Base-by-base conservation (phyloP, 2,329 filamentous ascomycete species). In the Alternaria dauci region DNA sequence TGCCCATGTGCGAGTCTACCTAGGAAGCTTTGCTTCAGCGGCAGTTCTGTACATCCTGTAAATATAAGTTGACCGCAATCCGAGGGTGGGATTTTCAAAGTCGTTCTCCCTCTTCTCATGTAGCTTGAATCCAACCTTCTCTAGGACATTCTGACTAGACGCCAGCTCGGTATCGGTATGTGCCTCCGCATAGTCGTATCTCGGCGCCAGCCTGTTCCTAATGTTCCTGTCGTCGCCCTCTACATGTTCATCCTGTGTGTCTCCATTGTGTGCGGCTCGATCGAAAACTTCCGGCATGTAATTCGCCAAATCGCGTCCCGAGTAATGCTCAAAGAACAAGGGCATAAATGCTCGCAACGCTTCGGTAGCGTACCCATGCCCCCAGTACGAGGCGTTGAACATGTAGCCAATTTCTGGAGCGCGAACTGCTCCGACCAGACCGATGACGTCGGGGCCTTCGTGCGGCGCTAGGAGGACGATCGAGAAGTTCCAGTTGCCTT, bases 71-170 rank as follows among this genome's bases (percentile, higher is more conserved):
- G 80, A 78, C 54, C 76, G 69, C 63, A 69, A 61, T 2, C 77
- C 77, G 46, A 79, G 48, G 12, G 71, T 62, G 12, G 74, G 70
- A 58, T 78, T 79, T 44, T 79, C 72, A 58, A 80, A 80, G 42
- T 78, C 75, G 48, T 77, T 78, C 34, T 69, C 64, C 77, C 79
- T 85, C 26, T 65, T 74, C 66, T 81, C 81, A 43, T 81, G 81
- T 38, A 81, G 68, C 66, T 77, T 76, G 63, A 90, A 88, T 1
- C 88, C 87, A 14, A 71, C 76, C 70, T 89, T 90, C 48, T 73
- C 68, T 55, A 91, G 65, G 8, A 91, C 85, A 3, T 81, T 81
- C 59, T 83, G 82, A 66, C 88, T 91, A 4, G 78, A 79, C 8
- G 60, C 56, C 67, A 91, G 89, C 12, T 73, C 71, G 0, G 73